Percentiles rank a stretch among this genome's conserved stretches.
Evolutionary conservation across 73 alveolate genomes (phyloP).

Genomic region (Stentor coeruleus): DNA sequence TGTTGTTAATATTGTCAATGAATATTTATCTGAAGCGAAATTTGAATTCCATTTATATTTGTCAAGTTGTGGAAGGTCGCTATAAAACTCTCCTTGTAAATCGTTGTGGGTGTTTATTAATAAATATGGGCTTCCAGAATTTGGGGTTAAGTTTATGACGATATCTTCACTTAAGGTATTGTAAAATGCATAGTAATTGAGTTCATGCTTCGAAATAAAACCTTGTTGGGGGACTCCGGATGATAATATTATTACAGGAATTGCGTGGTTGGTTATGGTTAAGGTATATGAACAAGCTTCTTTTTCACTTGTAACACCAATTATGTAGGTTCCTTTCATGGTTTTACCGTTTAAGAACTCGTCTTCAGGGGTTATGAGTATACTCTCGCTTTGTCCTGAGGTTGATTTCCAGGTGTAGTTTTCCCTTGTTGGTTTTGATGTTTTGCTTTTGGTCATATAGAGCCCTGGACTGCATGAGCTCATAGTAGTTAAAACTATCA

Average conservation of each 20-base stretch:
- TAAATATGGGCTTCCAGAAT: not conserved
- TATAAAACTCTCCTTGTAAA: not conserved
- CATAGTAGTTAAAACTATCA: not conserved
- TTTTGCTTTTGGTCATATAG: not conserved
- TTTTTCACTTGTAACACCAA: slow-evolving; percentile 13
- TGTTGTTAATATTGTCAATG: not conserved
- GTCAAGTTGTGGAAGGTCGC: not conserved
- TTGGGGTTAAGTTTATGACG: not conserved
- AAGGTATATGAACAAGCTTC: not conserved
- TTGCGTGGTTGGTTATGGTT: slow-evolving; percentile 2
- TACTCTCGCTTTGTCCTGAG: not conserved
- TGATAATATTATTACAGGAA: not conserved
- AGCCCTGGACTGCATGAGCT: not conserved
- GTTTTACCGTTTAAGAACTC: not conserved
- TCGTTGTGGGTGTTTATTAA: not conserved
- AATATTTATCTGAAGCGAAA: not conserved
- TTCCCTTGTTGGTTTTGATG: not conserved
- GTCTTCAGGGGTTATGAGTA: not conserved
- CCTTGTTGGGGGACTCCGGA: slow-evolving; percentile 21
- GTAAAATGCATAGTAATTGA: not conserved
- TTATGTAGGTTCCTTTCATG: slow-evolving; percentile 21
- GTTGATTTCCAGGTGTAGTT: not conserved
- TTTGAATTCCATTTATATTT: not conserved
- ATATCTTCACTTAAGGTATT: not conserved
- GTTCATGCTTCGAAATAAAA: not conserved